phyloP scores from a whole-genome alignment of 2,329 filamentous ascomycete genomes.

The Scedosporium dehoogii region DNA sequence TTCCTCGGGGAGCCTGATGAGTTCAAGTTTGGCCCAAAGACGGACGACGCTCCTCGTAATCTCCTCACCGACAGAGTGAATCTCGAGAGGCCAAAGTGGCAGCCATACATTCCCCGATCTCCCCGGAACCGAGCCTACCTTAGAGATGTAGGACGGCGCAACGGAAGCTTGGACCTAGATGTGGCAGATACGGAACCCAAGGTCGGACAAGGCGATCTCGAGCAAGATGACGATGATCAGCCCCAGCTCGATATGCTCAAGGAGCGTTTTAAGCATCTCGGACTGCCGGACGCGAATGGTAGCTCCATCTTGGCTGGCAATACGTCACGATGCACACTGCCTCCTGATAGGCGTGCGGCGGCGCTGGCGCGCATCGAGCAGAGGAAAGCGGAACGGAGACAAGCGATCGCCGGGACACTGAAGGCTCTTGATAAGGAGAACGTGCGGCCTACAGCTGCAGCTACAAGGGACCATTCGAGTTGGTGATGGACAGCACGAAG shows the following conservation, averaged over 20 bases:
- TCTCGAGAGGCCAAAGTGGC: conserved; percentile 27
- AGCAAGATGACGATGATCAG: neutral
- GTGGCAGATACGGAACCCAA: neutral
- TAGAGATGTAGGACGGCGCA: conserved; percentile 2
- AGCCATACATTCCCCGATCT: conserved; percentile 30
- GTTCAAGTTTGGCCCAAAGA: conserved; percentile 3
- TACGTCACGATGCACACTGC: conserved; percentile 31
- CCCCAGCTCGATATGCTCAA: conserved; percentile 34
- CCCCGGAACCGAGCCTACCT: conserved; percentile 23
- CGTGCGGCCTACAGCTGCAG: conserved; percentile 20
- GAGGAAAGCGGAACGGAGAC: conserved; percentile 40
- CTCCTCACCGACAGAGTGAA: conserved; percentile 5
- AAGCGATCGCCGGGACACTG: conserved; percentile 17
- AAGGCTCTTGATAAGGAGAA: conserved; percentile 41
- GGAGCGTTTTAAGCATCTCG: conserved; percentile 34
- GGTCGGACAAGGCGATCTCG: neutral
- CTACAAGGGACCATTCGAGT: neutral
- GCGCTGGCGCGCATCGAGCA: conserved; percentile 45
- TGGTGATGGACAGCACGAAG: neutral
- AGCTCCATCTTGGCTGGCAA: conserved; percentile 25
- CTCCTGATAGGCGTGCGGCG: conserved; percentile 41
- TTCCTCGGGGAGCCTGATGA: conserved; percentile 20
- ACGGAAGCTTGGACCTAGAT: neutral
- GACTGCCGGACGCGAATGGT: conserved; percentile 23
- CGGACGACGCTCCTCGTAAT: neutral